These are phyloP conservation scores for rapeseed (Brassica napus) DNA, from an alignment of 345 rosid genomes.

Conservation along the genomic window DNA sequence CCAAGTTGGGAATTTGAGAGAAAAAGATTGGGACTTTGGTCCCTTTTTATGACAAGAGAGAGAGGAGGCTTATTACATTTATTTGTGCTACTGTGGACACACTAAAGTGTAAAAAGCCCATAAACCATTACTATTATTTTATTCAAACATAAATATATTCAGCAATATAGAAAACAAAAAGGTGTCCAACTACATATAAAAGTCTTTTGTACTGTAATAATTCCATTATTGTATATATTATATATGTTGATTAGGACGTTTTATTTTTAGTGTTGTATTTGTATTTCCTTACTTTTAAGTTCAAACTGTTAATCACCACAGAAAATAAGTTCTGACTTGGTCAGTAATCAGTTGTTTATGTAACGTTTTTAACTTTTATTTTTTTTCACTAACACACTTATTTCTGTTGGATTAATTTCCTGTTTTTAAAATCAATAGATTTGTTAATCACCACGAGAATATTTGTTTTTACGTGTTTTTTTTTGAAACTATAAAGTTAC, in stretches of 20 bases:
- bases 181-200: neutral
- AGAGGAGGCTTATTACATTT: constrained; percentile 15
- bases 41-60: constrained; percentile 32
- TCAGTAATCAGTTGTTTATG: neutral
- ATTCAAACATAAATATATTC: neutral
- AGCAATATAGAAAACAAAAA: neutral
- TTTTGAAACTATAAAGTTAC: too few species aligned
- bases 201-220: neutral
- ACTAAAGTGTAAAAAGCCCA: neutral
- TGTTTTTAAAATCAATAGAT: neutral
- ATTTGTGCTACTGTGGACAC: constrained; percentile 6
- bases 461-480: neutral
- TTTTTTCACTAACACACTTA: neutral
- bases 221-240: neutral
- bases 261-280: neutral
- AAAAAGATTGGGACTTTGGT: constrained; percentile 36
- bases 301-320: neutral
- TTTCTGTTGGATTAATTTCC: neutral
- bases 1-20: constrained; percentile 35
- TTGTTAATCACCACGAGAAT: neutral
- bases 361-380: neutral
- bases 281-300: neutral
- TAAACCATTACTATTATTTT: constrained; percentile 14
- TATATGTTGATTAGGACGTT: neutral
- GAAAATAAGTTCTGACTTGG: neutral